These are phyloP conservation scores for Colletotrichum plurivorum DNA, from an alignment of 2,329 filamentous ascomycete genomes.

Conservation along the genomic window DNA sequence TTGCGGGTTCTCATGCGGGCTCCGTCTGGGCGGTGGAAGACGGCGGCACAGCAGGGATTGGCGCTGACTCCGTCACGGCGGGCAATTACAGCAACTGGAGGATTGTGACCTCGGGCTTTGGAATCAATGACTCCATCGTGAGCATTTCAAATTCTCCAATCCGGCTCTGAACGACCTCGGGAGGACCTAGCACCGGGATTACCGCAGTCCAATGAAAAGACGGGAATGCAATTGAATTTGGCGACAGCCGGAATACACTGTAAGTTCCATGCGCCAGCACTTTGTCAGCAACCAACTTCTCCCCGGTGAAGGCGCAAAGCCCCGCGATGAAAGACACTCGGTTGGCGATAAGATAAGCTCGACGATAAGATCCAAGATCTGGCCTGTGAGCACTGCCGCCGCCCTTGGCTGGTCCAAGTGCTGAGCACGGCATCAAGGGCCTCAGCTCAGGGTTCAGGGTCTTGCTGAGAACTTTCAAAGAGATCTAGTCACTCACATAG, in stretches of 20 bases:
- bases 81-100: no score
- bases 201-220: no score
- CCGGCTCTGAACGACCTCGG: no score
- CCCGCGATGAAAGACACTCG: neutral
- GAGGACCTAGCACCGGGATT: no score
- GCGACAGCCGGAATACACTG: neutral
- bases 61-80: no score
- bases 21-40: slow-evolving; percentile 8
- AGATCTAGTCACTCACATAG: slow-evolving; percentile 14
- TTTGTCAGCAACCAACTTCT: neutral
- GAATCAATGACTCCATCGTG: neutral
- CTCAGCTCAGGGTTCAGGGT: neutral
- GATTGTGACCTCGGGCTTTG: neutral
- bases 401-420: neutral
- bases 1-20: neutral
- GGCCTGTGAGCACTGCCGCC: no score
- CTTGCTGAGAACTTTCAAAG: neutral
- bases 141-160: neutral
- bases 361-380: no score
- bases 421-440: neutral
- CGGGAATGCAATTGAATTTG: neutral
- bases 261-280: neutral
- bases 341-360: neutral
- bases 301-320: neutral
- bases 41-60: no score